Conservation (phyloP, 2,329 filamentous ascomycete species). For the Apiospora marii region DNA sequence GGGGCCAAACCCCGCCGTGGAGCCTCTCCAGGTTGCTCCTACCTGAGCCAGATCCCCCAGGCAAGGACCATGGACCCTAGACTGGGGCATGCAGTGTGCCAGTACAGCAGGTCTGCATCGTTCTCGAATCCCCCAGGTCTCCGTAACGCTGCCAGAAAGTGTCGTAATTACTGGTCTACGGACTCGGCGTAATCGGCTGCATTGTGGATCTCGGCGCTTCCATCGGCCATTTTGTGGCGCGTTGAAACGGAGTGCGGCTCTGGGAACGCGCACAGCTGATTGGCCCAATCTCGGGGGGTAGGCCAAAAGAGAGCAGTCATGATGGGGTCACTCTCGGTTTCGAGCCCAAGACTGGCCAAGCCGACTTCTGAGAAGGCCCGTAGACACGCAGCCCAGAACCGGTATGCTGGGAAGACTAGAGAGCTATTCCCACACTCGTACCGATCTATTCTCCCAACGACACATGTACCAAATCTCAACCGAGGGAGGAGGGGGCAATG, state of each 20-base stretch:
- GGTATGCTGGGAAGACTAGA: background rate
- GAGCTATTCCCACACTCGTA: background rate
- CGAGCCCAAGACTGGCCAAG: conserved; percentile 18
- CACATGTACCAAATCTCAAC: background rate
- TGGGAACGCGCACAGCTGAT: background rate
- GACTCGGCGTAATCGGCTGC: conserved; percentile 17
- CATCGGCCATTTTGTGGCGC: conserved; percentile 25
- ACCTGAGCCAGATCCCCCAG: conserved; percentile 16
- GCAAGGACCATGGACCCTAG: background rate
- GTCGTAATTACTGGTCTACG: conserved; percentile 7
- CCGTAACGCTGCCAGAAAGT: background rate
- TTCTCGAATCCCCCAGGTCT: conserved; percentile 23
- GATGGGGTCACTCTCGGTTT: conserved; percentile 19
- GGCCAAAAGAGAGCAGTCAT: conserved; percentile 13
- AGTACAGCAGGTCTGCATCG: conserved; percentile 16
- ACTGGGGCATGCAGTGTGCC: conserved; percentile 1
- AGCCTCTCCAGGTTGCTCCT: conserved; percentile 13
- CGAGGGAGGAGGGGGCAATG: background rate
- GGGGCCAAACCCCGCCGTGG: conserved; percentile 22
- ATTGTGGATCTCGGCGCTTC: conserved; percentile 23
- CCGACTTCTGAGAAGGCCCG: background rate
- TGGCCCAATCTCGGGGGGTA: background rate
- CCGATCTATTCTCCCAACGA: background rate
- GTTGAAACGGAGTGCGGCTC: conserved; percentile 13
- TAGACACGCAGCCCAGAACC: conserved; percentile 3